Base-by-base conservation (phyloP, 495 filamentous ascomycete species). In the Terfezia boudieri region DNA sequence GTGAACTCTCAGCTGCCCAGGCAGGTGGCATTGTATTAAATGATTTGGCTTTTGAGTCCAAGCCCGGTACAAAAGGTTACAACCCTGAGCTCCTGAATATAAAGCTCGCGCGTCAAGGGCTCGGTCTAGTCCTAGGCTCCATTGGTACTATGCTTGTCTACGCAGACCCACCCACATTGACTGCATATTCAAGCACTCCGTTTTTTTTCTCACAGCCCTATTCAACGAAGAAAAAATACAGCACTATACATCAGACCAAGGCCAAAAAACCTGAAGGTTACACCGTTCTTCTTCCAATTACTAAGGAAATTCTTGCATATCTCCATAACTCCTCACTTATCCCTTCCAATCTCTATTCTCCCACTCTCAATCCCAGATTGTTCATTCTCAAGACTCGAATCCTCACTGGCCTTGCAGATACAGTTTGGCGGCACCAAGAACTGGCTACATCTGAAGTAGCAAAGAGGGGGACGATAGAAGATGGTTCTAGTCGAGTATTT, bases 251-350 rank as follows among this genome's bases (percentile, higher is more conserved):
- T 32, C 26, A 32, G 4, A 32, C 26, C 8, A 46, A 46, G 41
- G 12, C 12, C 41, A 51, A 43, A 54, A 54, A 54, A 43, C 7
- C n/a, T 32, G 49, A 51, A n/a, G 49, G 48, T 1, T 17, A 61
- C 36, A 61, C 56, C 0, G 55, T 58, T 16, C 53, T 61, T 7
- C 37, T 61, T 11, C 59, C 60, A 22, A 61, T 59, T 11, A 56
- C 16, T 10, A 59, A 59, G 32, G 59, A 61, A 37, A 53, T 61
- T 36, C 50, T 61, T 17, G 60, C 59, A 36, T 61, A 61, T 50
- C 50, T 61, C 4, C 60, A 61, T 48, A 61, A 59, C 8, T 37
- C 55, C 26, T 49, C 53, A 3, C 38, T 61, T 23, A 55, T 61
- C 36, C 59, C 60, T 2, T 56, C 55, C 10, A 14, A 49, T 10